These are phyloP conservation scores for Agarophyton chilense DNA, from an alignment of 23 red algal species.

Conservation along the genomic window DNA sequence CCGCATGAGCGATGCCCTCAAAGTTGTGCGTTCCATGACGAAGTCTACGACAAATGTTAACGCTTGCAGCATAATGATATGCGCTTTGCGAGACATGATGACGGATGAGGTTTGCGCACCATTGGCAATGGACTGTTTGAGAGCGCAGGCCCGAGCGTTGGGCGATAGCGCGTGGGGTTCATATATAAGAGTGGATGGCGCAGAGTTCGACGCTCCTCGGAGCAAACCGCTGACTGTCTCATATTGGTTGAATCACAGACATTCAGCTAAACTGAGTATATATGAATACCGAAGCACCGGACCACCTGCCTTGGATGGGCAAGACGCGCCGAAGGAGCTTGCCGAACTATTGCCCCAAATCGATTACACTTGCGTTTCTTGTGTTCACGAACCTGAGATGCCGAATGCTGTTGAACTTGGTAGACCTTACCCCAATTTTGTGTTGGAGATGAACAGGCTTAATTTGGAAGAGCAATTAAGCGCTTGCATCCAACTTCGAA, in stretches of 20 bases:
- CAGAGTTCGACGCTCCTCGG: background rate
- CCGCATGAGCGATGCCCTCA: constrained; percentile 48
- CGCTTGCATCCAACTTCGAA: constrained; percentile 33
- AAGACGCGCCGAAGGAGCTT: background rate
- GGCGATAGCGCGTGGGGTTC: constrained; percentile 16
- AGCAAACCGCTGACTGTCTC: constrained; percentile 19
- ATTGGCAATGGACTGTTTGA: constrained; percentile 44
- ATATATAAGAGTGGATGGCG: constrained; percentile 15
- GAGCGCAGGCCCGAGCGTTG: constrained; percentile 53
- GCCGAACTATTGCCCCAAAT: background rate
- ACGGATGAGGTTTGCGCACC: constrained; percentile 56
- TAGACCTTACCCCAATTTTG: constrained; percentile 17
- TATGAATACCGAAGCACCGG: constrained; percentile 10
- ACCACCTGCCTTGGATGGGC: background rate
- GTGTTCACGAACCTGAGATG: constrained; percentile 37
- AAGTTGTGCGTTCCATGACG: constrained; percentile 13
- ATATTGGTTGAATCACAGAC: constrained; percentile 42
- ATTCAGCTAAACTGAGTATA: constrained; percentile 22
- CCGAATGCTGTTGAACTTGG: constrained; percentile 52
- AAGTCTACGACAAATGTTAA: background rate
- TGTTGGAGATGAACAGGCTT: constrained; percentile 23
- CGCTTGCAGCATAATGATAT: constrained; percentile 32
- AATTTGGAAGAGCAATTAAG: constrained; percentile 45
- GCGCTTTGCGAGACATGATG: constrained; percentile 60
- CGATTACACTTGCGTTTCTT: constrained; percentile 21